Evolutionary conservation across 2,329 filamentous ascomycete species (phyloP).

Genomic region (Talaromyces sp.): DNA sequence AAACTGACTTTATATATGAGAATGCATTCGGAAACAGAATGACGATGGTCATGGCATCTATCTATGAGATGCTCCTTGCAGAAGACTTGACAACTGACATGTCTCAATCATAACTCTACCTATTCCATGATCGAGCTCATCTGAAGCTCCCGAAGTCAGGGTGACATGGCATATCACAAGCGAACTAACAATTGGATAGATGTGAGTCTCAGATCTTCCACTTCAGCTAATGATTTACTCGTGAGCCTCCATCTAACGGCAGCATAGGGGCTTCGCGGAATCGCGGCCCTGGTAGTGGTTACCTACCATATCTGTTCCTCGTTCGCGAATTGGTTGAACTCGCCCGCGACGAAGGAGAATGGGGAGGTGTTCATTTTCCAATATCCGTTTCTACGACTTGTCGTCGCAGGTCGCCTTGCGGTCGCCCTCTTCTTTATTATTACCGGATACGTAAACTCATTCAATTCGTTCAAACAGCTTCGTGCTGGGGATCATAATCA

Average conservation of each 20-base stretch:
- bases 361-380: conserved; percentile 26
- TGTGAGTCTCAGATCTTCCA: background rate
- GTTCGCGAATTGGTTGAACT: conserved; percentile 45
- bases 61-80: background rate
- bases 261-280: conserved; percentile 44
- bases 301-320: conserved; percentile 47
- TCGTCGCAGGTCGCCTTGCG: conserved; percentile 25
- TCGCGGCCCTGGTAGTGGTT: conserved; percentile 48
- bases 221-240: background rate
- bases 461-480: conserved; percentile 29
- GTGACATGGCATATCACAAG: conserved; percentile 2
- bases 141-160: no score
- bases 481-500: conserved; percentile 23
- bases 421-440: conserved; percentile 36
- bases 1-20: background rate
- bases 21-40: background rate
- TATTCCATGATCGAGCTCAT: no score
- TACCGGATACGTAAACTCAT: conserved; percentile 34
- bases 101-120: no score
- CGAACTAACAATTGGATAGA: conserved; percentile 15
- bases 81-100: no score
- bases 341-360: conserved; percentile 30
- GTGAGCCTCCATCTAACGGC: background rate
- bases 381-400: conserved; percentile 30
- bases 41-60: background rate